phyloP scores from a whole-genome alignment of 306 rosid species.

The Purshia tridentata region DNA sequence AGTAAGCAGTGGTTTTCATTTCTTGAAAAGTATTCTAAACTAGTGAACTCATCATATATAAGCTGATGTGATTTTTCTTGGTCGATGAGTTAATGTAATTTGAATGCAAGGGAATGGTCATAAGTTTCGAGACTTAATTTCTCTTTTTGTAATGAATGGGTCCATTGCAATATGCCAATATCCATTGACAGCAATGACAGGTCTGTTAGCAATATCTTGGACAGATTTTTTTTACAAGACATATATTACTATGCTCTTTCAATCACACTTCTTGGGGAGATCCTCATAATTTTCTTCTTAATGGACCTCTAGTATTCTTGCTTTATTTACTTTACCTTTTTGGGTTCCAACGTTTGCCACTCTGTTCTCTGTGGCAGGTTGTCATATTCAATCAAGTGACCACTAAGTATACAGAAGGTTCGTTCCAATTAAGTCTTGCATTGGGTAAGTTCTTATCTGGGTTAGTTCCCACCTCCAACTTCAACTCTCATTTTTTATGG shows the following conservation, averaged over 20 bases:
- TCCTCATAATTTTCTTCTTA: background rate
- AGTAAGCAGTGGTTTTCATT: constrained; percentile 51
- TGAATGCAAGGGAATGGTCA: constrained; percentile 3
- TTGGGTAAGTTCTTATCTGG: constrained; percentile 51
- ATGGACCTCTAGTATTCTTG: constrained; percentile 2
- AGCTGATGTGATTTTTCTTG: background rate
- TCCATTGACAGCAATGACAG: background rate
- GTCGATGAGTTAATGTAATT: background rate
- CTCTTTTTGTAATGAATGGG: background rate
- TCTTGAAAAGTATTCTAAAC: constrained; percentile 8
- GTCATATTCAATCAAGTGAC: constrained; percentile 91
- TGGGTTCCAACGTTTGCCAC: background rate
- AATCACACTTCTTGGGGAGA: background rate
- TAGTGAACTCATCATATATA: constrained; percentile 4
- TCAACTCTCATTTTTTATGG: constrained; percentile 4
- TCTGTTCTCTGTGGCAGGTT: constrained; percentile 51
- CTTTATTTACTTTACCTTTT: background rate
- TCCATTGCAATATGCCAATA: constrained; percentile 4
- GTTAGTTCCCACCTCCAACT: constrained; percentile 25
- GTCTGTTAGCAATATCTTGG: background rate
- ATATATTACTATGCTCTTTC: background rate
- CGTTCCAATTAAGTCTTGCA: constrained; percentile 87
- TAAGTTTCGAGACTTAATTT: background rate
- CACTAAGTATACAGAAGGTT: constrained; percentile 71
- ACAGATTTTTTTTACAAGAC: background rate